Base-by-base conservation (phyloP, 2,329 filamentous ascomycete species). In the Colletotrichum nymphaeae region DNA sequence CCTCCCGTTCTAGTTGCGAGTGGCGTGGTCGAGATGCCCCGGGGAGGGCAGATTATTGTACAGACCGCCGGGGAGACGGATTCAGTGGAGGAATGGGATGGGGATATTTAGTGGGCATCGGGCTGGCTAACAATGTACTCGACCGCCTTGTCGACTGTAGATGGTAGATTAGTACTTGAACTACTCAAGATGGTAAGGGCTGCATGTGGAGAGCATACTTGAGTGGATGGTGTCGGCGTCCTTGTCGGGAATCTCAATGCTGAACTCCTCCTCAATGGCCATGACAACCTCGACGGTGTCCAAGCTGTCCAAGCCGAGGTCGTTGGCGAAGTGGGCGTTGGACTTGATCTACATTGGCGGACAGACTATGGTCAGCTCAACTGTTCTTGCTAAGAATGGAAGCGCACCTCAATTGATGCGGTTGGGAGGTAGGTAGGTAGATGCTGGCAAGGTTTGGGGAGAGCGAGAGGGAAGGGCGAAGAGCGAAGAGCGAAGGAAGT, bases 231-330 rank as follows among this genome's bases (percentile, higher is more conserved):
- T 89, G 85, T 98, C 95, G 78, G 95, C 95, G 82, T 98, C 95
- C 91, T 98, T 98, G 88, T 98, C 95, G 79, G 95, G 95, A 81
- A 98, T 98, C 90, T 98, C 95, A 84, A 98, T 97, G 93, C 95
- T 91, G 82, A 92, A 91, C 81, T 92, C 88, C 92, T 99, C 97
- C 91, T 99, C 97, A 86, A 99, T 98, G 78, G 97, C 97, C 97
- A 99, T 99, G 80, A 99, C 97, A 78, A 99, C 97, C 90, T 99
- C 97, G 76, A 99, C 97, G 76, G 97, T 98, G 85, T 99, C 97
- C 85, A 99, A 91, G 87, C 94, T 97, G 88, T 99, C 97, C 80
- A 99, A 89, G 77, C 95, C 97, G 76, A 99, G 93, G 86, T 99
- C 96, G 85, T 98, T 98, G 83, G 95, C 90, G 87, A 99, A 99